A percentile compares a stretch with the other conserved stretches of the same genome.
These are phyloP conservation scores for Leptographium procerum DNA, from an alignment of 2,329 filamentous ascomycete genomes.

Conservation along the genomic window DNA sequence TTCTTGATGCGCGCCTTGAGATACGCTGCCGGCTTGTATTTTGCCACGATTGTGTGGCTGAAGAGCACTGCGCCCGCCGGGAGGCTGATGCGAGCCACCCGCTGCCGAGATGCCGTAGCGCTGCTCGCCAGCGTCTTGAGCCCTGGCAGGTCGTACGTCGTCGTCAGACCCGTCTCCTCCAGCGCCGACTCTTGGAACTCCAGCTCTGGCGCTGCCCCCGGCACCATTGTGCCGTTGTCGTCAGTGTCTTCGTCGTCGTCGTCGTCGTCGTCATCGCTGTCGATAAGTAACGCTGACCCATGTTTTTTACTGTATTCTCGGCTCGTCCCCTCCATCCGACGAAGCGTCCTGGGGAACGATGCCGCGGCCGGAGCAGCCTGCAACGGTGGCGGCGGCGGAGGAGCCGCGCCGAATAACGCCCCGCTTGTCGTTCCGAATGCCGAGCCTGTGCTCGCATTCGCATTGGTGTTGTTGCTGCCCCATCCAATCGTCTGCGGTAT, in stretches of 20 bases:
- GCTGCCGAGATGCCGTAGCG: constrained; percentile 42
- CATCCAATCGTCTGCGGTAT: no score
- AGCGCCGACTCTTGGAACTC: constrained; percentile 41
- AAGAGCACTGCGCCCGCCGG: constrained; percentile 30
- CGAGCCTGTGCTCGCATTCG: neutral
- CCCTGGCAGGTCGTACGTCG: constrained; percentile 49
- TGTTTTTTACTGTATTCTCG: no score
- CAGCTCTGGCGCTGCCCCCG: constrained; percentile 15
- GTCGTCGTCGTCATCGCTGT: neutral
- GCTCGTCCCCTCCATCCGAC: no score
- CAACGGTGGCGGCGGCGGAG: neutral
- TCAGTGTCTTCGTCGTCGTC: constrained; percentile 11
- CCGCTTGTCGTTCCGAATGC: neutral
- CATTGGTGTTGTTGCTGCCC: no score
- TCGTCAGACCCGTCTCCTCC: constrained; percentile 48
- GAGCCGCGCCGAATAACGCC: neutral
- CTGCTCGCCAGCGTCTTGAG: constrained; percentile 44
- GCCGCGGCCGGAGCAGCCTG: no score
- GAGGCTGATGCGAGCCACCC: constrained; percentile 41
- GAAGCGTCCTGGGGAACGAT: no score
- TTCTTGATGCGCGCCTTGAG: constrained; percentile 48
- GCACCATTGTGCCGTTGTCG: constrained; percentile 10
- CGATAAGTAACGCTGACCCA: no score
- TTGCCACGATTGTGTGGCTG: constrained; percentile 47
- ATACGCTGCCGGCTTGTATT: constrained; percentile 48